Evolutionary conservation across 176 grass and related monocot genomes (phyloP).

Genomic region (Alloteropsis semialata): DNA sequence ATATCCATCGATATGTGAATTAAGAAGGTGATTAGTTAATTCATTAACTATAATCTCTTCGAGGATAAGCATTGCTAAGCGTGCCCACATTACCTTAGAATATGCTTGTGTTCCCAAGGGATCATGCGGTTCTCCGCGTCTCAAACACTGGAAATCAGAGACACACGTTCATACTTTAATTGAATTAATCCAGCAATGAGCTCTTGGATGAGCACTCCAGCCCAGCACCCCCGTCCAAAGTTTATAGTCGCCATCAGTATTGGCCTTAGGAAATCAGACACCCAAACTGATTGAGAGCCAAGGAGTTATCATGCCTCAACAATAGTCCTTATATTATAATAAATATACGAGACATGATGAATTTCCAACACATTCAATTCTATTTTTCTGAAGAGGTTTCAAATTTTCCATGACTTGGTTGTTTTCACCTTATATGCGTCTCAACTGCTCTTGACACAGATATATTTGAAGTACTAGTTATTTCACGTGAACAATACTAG

Average conservation of each 20-base stretch:
- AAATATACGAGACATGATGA: not conserved
- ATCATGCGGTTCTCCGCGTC: constrained; percentile 1
- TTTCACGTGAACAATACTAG: too few relatives aligned
- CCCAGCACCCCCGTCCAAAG: not conserved
- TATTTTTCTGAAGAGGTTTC: too few relatives aligned
- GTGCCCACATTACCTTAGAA: not conserved
- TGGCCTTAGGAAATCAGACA: not conserved
- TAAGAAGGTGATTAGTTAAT: not conserved
- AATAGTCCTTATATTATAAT: not conserved
- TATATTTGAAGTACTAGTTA: too few relatives aligned
- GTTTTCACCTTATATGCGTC: too few relatives aligned
- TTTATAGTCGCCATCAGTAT: not conserved
- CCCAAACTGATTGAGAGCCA: not conserved
- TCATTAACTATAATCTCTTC: not conserved
- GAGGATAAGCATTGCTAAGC: not conserved
- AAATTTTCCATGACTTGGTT: too few relatives aligned
- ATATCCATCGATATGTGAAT: not conserved
- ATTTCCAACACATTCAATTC: too few relatives aligned
- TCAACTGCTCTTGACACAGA: too few relatives aligned
- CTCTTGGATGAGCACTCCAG: not conserved
- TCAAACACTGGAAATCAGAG: too few relatives aligned
- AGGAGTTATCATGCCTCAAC: too few relatives aligned
- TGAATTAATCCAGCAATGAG: not conserved
- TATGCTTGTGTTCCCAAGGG: not conserved
- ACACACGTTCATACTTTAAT: not conserved